phyloP scores from a whole-genome alignment of 2,329 filamentous ascomycete species.

The Phaeosphaeriaceae sp. region DNA sequence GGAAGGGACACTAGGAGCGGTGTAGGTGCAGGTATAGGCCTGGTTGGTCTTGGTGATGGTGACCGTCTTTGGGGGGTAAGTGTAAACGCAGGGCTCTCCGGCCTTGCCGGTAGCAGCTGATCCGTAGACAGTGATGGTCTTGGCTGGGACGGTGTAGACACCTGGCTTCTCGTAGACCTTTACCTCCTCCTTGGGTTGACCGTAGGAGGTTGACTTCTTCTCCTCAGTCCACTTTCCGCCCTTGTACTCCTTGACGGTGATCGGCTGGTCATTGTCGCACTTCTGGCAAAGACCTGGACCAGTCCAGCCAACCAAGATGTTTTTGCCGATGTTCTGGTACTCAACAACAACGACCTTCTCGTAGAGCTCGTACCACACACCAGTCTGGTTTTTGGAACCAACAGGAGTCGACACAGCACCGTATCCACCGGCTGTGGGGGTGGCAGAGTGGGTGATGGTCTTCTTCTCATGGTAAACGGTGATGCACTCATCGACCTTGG shows the following conservation, averaged over 20 bases:
- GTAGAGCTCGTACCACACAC: constrained; percentile 38
- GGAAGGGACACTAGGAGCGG: constrained; percentile 24
- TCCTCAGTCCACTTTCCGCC: constrained; percentile 38
- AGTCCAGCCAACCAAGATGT: constrained; percentile 33
- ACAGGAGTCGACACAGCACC: constrained; percentile 7
- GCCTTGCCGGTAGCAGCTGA: constrained; percentile 28
- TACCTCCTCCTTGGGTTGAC: constrained; percentile 31
- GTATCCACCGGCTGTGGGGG: constrained; percentile 19
- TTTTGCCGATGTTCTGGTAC: constrained; percentile 39
- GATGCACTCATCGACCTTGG: constrained; percentile 33
- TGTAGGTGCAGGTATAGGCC: constrained; percentile 39
- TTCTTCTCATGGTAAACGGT: constrained; percentile 37
- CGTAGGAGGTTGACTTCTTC: constrained; percentile 27
- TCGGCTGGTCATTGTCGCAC: constrained; percentile 31
- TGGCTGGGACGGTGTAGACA: constrained; percentile 37
- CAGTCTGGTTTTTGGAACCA: constrained; percentile 22
- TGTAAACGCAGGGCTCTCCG: constrained; percentile 34
- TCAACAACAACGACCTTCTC: constrained; percentile 35
- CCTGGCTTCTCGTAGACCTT: constrained; percentile 39
- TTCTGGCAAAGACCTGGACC: constrained; percentile 37
- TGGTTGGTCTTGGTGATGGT: constrained; percentile 41
- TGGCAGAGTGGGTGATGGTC: constrained; percentile 31
- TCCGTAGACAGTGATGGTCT: constrained; percentile 33
- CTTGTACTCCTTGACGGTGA: constrained; percentile 39
- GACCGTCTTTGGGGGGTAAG: constrained; percentile 34